Evolutionary conservation across 1,139 yeast species (phyloP).

Genomic region (Pneumocystis carinii): DNA sequence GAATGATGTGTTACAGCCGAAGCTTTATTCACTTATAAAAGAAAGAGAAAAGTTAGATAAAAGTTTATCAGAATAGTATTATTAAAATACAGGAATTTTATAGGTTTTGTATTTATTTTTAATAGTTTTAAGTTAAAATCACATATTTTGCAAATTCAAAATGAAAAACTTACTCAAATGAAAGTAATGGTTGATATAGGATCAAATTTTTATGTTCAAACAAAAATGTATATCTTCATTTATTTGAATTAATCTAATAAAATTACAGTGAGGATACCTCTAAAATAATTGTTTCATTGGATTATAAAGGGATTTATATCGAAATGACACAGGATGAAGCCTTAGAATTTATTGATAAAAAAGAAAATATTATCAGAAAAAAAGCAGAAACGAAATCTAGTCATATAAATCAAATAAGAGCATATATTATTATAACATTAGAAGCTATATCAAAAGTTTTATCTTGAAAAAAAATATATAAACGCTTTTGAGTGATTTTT

Average conservation of each 20-base stretch:
- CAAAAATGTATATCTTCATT: background rate
- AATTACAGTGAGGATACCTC: background rate
- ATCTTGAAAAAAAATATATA: background rate
- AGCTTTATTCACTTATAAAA: background rate
- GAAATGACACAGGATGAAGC: background rate
- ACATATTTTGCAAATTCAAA: background rate
- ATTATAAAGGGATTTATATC: background rate
- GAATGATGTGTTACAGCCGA: background rate
- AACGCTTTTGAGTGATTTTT: background rate
- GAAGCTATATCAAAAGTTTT: background rate
- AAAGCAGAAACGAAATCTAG: background rate
- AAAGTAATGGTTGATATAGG: background rate
- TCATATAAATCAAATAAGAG: background rate
- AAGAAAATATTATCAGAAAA: background rate
- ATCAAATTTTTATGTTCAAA: background rate
- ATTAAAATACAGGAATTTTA: background rate
- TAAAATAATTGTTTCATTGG: background rate
- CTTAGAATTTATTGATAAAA: background rate
- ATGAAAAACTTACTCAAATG: background rate
- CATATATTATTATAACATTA: background rate
- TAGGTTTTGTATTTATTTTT: background rate
- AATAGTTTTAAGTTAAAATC: background rate
- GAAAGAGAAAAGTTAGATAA: background rate
- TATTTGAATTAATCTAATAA: background rate
- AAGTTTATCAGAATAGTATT: background rate